phyloP scores from a whole-genome alignment of 345 rosid genomes.

The Eutrema yunnanense region DNA sequence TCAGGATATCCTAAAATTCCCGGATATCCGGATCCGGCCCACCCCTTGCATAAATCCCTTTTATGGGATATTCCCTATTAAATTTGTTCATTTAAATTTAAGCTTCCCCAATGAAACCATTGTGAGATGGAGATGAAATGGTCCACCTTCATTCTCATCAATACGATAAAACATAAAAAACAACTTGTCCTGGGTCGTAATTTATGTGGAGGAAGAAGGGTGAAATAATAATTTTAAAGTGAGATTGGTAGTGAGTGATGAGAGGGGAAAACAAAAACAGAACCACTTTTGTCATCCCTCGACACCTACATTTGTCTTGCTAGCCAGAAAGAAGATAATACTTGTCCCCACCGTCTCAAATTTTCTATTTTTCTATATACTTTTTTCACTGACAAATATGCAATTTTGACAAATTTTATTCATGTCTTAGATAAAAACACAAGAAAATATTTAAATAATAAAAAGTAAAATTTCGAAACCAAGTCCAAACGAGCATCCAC shows the following conservation, averaged over 20 bases:
- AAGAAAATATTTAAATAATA: neutral
- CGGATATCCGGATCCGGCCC: too few relatives aligned
- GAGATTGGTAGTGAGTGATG: constrained; percentile 25
- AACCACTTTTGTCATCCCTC: constrained; percentile 28
- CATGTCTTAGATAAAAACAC: neutral
- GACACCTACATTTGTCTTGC: constrained; percentile 29
- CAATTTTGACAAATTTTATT: neutral
- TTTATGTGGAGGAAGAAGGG: constrained; percentile 10
- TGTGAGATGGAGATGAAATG: constrained; percentile 4
- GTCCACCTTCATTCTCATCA: constrained; percentile 7
- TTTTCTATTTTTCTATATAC: neutral
- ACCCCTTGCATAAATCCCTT: too few relatives aligned
- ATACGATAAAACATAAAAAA: neutral
- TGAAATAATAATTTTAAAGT: neutral
- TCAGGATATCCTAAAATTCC: too few relatives aligned
- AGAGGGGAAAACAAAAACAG: constrained; percentile 28
- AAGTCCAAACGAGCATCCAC: too few relatives aligned
- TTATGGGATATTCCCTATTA: too few relatives aligned
- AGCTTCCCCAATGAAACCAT: neutral
- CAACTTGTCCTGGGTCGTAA: neutral
- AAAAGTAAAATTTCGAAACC: neutral
- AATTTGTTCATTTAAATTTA: neutral
- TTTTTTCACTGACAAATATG: constrained; percentile 4
- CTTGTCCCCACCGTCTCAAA: constrained; percentile 37
- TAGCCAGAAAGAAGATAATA: constrained; percentile 34